Percentiles rank a stretch among this genome's conserved stretches.
Evolutionary conservation across 345 rosid genomes (phyloP).

Genomic region (Ceriops decandra): DNA sequence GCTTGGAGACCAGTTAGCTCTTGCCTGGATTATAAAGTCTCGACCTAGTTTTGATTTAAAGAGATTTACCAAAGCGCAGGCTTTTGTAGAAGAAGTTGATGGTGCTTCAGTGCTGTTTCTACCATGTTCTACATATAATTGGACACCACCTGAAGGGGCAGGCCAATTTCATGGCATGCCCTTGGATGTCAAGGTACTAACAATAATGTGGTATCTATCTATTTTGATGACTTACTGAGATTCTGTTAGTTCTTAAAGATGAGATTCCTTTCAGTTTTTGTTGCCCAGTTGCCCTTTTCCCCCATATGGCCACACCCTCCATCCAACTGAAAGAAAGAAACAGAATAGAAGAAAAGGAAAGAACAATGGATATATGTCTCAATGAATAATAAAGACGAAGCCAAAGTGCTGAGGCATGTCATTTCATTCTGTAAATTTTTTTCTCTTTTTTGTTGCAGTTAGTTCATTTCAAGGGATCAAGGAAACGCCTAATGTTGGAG

Average conservation of each 20-base stretch:
- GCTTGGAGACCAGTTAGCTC: constrained; percentile 96
- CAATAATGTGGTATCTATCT: background rate
- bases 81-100: constrained; percentile 52
- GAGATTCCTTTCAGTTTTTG: background rate
- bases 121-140: constrained; percentile 77
- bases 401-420: background rate
- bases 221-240: background rate
- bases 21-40: constrained; percentile 66
- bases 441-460: constrained; percentile 39
- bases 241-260: no score
- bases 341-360: no score
- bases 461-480: constrained; percentile 94
- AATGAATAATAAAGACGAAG: no score
- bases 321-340: no score
- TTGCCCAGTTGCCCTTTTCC: no score
- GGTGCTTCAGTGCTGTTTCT: constrained; percentile 68
- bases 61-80: constrained; percentile 58
- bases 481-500: constrained; percentile 94
- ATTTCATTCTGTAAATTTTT: background rate
- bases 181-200: constrained; percentile 74
- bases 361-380: no score
- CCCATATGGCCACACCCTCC: no score
- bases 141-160: constrained; percentile 99
- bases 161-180: constrained; percentile 99
- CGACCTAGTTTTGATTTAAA: constrained; percentile 56